Evolutionary conservation across 208 protist genomes (phyloP).

Genomic region (Trypanosomatidae sp.): DNA sequence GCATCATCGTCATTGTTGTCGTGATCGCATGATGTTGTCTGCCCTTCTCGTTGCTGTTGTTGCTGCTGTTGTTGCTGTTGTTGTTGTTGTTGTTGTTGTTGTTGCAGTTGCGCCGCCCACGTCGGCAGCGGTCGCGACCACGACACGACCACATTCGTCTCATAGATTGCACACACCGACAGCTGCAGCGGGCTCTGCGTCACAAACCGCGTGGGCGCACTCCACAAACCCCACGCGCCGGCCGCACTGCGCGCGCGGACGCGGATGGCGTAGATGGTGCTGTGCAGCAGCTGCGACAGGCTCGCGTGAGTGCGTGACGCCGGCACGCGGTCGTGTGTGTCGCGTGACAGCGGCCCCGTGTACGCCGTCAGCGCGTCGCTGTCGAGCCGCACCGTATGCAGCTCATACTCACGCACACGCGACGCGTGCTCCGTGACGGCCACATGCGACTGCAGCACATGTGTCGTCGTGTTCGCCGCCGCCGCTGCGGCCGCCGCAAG

Average conservation of each 20-base stretch:
- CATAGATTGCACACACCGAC: slow-evolving; percentile 60
- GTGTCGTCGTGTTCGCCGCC: background rate
- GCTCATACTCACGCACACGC: slow-evolving; percentile 43
- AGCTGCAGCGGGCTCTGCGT: slow-evolving; percentile 70
- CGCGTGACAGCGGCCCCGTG: slow-evolving; percentile 34
- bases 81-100: background rate
- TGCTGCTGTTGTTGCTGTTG: background rate
- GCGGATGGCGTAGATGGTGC: slow-evolving; percentile 76
- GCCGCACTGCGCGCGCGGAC: slow-evolving; percentile 55
- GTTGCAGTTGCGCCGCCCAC: slow-evolving; percentile 10
- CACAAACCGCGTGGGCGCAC: slow-evolving; percentile 55
- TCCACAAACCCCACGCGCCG: slow-evolving; percentile 83
- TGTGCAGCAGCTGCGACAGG: slow-evolving; percentile 53
- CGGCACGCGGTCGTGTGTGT: slow-evolving; percentile 37
- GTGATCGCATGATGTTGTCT: background rate
- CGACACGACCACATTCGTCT: slow-evolving; percentile 37
- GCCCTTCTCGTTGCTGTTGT: background rate
- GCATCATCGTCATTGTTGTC: background rate
- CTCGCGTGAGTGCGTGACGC: slow-evolving; percentile 25
- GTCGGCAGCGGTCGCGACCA: slow-evolving; percentile 57
- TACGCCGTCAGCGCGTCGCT: slow-evolving; percentile 28
- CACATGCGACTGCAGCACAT: background rate
- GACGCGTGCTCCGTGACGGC: background rate
- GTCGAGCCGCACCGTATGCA: slow-evolving; percentile 52
- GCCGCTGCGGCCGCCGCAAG: no score